Conservation (phyloP, 2,329 filamentous ascomycete species). For the Cladophialophora carrionii region DNA sequence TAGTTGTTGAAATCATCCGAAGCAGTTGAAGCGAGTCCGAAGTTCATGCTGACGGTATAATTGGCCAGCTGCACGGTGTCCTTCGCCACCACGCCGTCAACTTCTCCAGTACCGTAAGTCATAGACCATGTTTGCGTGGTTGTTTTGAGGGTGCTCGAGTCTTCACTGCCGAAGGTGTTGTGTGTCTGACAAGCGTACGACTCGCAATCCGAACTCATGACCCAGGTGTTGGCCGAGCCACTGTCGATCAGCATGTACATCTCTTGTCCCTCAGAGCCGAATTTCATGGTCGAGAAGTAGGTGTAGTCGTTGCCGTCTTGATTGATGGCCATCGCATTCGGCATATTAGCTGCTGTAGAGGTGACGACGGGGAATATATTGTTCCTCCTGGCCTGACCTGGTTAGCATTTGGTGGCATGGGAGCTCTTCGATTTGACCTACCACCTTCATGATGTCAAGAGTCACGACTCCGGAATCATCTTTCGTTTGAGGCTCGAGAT, state of each 20-base stretch:
- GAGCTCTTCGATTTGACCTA: constrained; percentile 3
- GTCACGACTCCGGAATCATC: constrained; percentile 40
- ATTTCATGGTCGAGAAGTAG: constrained; percentile 57
- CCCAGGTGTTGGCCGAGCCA: constrained; percentile 72
- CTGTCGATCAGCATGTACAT: constrained; percentile 61
- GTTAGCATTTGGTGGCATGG: constrained; percentile 11
- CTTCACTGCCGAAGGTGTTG: constrained; percentile 66
- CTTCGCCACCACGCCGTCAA: constrained; percentile 66
- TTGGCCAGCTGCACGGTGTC: constrained; percentile 71
- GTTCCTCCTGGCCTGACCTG: constrained; percentile 46
- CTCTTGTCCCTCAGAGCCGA: constrained; percentile 55
- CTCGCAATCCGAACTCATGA: constrained; percentile 73
- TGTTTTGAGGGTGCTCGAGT: constrained; percentile 66
- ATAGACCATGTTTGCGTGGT: constrained; percentile 64
- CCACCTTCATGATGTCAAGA: constrained; percentile 47
- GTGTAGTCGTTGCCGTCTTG: constrained; percentile 60
- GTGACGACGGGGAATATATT: constrained; percentile 54
- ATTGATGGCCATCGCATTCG: constrained; percentile 56
- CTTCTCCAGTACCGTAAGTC: constrained; percentile 75
- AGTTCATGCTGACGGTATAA: constrained; percentile 65
- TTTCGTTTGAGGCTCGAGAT: constrained; percentile 27
- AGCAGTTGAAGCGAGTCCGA: constrained; percentile 73
- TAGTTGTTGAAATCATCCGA: constrained; percentile 76
- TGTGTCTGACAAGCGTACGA: constrained; percentile 70
- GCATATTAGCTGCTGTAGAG: constrained; percentile 46